Conservation (phyloP, 257 asterid genomes). For the Przewalskia tangutica region DNA sequence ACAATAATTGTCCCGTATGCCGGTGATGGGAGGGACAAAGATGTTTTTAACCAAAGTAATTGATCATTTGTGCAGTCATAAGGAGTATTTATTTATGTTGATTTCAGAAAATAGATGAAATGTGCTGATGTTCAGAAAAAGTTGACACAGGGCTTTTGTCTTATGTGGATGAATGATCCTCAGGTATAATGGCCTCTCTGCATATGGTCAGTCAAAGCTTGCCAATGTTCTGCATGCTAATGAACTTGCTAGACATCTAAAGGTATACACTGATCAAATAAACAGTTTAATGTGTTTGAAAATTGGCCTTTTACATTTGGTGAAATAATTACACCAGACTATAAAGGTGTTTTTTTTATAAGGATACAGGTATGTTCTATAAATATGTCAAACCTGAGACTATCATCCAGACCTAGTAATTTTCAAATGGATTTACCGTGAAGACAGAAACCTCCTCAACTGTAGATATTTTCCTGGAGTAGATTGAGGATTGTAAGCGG, state of each 20-base stretch:
- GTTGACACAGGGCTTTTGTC: constrained; percentile 28
- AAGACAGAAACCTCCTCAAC: neutral
- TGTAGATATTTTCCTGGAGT: neutral
- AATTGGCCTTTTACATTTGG: neutral
- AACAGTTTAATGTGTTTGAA: neutral
- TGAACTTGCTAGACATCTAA: constrained; percentile 52
- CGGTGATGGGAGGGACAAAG: constrained; percentile 46
- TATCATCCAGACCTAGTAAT: neutral
- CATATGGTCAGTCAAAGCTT: constrained; percentile 90
- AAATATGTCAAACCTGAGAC: neutral
- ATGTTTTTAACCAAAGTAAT: constrained; percentile 9
- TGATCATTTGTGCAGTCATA: neutral
- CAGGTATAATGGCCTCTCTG: constrained; percentile 47
- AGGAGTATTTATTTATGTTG: neutral
- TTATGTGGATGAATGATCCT: constrained; percentile 7
- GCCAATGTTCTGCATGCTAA: constrained; percentile 66
- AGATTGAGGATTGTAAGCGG: neutral
- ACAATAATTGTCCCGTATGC: constrained; percentile 5
- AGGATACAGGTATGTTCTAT: neutral
- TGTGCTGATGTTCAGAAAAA: constrained; percentile 5
- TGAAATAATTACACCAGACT: neutral
- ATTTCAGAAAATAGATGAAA: neutral
- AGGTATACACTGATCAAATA: constrained; percentile 27
- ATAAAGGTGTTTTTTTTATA: too few relatives aligned
- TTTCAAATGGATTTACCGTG: neutral